Base-by-base conservation (phyloP, 2,329 filamentous ascomycete species). In the Cytospora mali region DNA sequence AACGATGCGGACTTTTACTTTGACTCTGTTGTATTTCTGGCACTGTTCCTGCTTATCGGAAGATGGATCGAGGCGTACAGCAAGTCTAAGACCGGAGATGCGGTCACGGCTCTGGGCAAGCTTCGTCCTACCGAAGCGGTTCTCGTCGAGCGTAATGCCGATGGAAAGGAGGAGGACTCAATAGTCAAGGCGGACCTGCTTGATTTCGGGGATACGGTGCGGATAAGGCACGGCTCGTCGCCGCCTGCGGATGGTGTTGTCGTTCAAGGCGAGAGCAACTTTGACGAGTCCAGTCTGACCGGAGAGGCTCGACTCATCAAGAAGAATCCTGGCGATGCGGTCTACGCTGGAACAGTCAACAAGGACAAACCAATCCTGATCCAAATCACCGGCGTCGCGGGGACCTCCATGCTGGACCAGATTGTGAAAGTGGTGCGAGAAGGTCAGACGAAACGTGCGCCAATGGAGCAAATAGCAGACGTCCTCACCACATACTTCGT, bases 201-300 rank as follows among this genome's bases (percentile, higher is more conserved):
- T 0, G 91, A 95, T 66, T 80, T 86, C 62, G 90, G 89, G 1
- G 91, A 95, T 68, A 75, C 83, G 0, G 90, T 97, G 50, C 85
- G 87, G 57, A 84, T 98, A 2, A 84, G 87, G 2, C 87, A 93
- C 64, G 94, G 94, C 2, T 84, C 86, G 1, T 96, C 93, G 0
- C 94, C 94, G 0, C 91, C 94, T 0, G 92, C 89, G 6, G 94
- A 97, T 72, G 93, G 93, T 9, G 74, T 82, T 64, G 68, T 96
- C 66, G 77, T 86, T 65, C 74, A 82, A 65, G 88, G 85, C 4
- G 81, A 86, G 55, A 86, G 85, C 51, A 83, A 80, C 55, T 97
- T 97, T 70, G 92, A 97, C 71, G 94, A 98, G 74, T 93, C 92
- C 13, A 96, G 92, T 65, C 80, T 98, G 64, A 97, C 94, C 1